Base-by-base conservation (phyloP, 2,329 filamentous ascomycete genomes). In the Thermoascus crustaceus region DNA sequence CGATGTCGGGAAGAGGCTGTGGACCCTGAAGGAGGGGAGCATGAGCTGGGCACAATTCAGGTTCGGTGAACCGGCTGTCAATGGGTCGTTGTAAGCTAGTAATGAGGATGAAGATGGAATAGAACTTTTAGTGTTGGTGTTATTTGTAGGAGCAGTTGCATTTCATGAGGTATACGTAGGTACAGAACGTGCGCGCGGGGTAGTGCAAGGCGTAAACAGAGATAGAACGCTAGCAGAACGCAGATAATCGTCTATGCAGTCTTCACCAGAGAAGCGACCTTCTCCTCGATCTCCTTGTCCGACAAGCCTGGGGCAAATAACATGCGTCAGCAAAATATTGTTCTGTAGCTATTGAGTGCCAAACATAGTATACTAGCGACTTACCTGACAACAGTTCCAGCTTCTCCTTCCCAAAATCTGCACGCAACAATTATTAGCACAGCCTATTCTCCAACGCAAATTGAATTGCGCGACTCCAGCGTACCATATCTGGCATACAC, bases 401-500 rank as follows among this genome's bases (percentile, higher is more conserved):
- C 62, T 75, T 78, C 66, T 85, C 80, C 58, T 75, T 73, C 48
- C 80, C 80, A 43, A 78, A 73, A 39, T 78, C 78, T 82, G 48
- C 39, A 11, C 20, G 11, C 5, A 32, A 34, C 13, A 24, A 36
- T 49, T 45, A 49, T 55, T 34, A 30, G 23, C 32, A 23, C 26
- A 22, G 20, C 18, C 11, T 19, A 16, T 7, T 20, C 13, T 36
- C 30, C 22, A 9, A 13, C 21, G 13, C 8, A 4, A 13, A 4
- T 16, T 9, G 5, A 5, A 5, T 9, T 24, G 13, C 22, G 7
- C 34, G 17, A 29, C 34, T 27, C 24, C 27, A 27, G 30, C 78
- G 54, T 64, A 94, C 86, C 89, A 61, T 93, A 98, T 79, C 91
- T 76, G 50, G 89, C 88, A 65, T 82, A 96, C 45, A 98, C 78